These are phyloP conservation scores for Endoconidiophora laricicola DNA, from an alignment of 2,329 filamentous ascomycete species.

Conservation along the genomic window DNA sequence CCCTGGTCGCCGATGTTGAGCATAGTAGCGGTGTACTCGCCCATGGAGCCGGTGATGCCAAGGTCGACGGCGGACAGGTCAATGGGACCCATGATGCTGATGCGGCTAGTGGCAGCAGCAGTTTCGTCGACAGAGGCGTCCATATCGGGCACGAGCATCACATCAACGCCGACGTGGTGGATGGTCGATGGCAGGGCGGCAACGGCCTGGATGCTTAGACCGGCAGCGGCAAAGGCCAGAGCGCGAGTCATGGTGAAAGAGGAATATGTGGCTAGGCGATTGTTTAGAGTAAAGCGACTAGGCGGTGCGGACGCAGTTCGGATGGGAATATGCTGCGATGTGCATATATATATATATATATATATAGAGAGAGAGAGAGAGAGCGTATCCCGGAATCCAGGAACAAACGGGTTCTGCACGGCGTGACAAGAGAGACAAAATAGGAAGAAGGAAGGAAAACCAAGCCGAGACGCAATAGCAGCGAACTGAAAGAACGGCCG, in stretches of 20 bases:
- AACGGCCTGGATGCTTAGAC: constrained; percentile 3
- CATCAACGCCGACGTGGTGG: constrained; percentile 9
- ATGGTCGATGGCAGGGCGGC: constrained; percentile 3
- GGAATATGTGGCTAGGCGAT: background rate
- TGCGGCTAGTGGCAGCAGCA: background rate
- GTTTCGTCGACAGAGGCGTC: background rate
- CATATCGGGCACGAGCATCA: constrained; percentile 8
- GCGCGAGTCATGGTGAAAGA: constrained; percentile 3
- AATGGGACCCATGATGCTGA: constrained; percentile 6
- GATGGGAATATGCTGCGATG: too few relatives aligned
- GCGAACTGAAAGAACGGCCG: too few relatives aligned
- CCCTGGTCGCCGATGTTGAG: constrained; percentile 10
- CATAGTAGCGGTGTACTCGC: constrained; percentile 5
- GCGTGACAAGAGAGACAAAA: too few relatives aligned
- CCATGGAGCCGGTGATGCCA: constrained; percentile 8
- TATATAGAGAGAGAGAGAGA: background rate
- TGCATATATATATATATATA: background rate
- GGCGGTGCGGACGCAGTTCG: background rate
- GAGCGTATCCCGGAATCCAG: background rate
- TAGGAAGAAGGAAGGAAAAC: background rate
- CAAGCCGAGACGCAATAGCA: background rate
- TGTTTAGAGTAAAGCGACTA: background rate
- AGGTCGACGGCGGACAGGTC: constrained; percentile 9
- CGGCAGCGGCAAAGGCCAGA: constrained; percentile 4
- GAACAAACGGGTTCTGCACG: too few relatives aligned